Base-by-base conservation (phyloP, 2,329 filamentous ascomycete genomes). In the Sporothrix brasiliensis region DNA sequence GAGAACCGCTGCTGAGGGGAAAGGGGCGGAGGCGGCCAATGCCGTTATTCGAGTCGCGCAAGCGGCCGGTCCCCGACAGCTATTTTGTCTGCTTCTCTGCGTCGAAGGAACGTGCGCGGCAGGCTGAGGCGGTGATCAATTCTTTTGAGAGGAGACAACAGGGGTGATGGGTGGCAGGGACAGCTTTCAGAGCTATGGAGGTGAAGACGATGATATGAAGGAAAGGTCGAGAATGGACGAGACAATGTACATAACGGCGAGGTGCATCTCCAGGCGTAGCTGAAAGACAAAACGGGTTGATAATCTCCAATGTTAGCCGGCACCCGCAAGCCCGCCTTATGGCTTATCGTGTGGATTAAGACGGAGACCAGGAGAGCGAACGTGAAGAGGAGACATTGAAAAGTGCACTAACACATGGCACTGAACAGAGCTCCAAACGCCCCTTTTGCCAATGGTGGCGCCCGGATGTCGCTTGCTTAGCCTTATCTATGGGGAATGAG, bases 401-500 rank as follows among this genome's bases (percentile, higher is more conserved):
- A 34, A 21, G 47, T 21, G 47, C 47, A 21, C 44, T 34, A 11
- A 24, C 13, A 30, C 24, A 52, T 14, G 27, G 7, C 34, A 9
- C 61, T 41, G 49, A 13, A 14, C 9, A 24, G 44, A 47, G 34
- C 13, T 30, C 41, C 49, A 27, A 10, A 21, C 34, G 21, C 21
- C 34, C 27, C 19, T 21, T 66, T 16, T 50, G 27, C 63, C 63
- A 66, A 66, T 66, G 30, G 63, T 19, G 47, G 19, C 27, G 47
- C 34, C 27, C 47, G 27, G 27, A 21, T 21, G 47, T 39, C 34
- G 27, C 47, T 24, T 19, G 4, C 4, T 39, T 66, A 53, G 63
- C 63, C 63, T 66, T 66, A 66, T 66, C 63, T 66, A 34, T 66
- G 47, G 47, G 41, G 39, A 21, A 27, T 11, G 9, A 47, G n/a